A percentile compares a stretch with the other conserved stretches of the same genome.
Evolutionary conservation across 129 eudicot species (phyloP).

Genomic region (Tagetes erecta): DNA sequence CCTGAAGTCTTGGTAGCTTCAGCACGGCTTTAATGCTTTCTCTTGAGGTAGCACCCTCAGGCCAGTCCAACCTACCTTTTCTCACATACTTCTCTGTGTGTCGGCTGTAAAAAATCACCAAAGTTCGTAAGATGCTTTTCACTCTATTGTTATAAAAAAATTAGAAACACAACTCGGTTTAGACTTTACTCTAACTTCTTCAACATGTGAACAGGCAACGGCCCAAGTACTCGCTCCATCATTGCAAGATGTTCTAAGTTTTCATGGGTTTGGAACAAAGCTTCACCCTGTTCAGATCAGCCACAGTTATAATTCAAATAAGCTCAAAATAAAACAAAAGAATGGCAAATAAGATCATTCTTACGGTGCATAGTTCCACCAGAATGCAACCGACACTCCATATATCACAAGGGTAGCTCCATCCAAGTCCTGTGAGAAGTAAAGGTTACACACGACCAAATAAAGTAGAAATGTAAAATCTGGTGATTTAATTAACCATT

Average conservation of each 20-base stretch:
- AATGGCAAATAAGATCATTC: slow-evolving; percentile 4
- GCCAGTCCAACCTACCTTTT: slow-evolving; percentile 79
- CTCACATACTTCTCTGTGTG: slow-evolving; percentile 74
- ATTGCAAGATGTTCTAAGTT: slow-evolving; percentile 92
- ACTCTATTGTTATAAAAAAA: not conserved
- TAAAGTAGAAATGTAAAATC: not conserved
- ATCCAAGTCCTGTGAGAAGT: slow-evolving; percentile 63
- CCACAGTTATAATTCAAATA: not conserved
- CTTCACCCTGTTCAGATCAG: slow-evolving; percentile 62
- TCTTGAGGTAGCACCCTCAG: slow-evolving; percentile 78
- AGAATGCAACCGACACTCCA: slow-evolving; percentile 98
- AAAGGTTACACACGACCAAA: not conserved
- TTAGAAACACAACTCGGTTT: not conserved
- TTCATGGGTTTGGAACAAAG: slow-evolving; percentile 92
- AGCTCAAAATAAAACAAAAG: not conserved
- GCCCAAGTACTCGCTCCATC: slow-evolving; percentile 94
- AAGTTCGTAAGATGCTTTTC: not conserved
- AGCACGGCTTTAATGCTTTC: slow-evolving; percentile 77
- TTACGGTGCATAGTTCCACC: slow-evolving; percentile 89
- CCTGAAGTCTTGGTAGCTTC: slow-evolving; percentile 81
- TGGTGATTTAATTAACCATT: not conserved
- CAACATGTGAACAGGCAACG: slow-evolving; percentile 69
- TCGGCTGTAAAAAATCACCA: slow-evolving; percentile 38
- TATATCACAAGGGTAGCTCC: slow-evolving; percentile 93
- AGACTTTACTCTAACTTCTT: slow-evolving; percentile 62